A percentile compares a stretch with the other conserved stretches of the same genome.
Evolutionary conservation across 83 land plant species (phyloP).

Genomic region (Larix sibirica): DNA sequence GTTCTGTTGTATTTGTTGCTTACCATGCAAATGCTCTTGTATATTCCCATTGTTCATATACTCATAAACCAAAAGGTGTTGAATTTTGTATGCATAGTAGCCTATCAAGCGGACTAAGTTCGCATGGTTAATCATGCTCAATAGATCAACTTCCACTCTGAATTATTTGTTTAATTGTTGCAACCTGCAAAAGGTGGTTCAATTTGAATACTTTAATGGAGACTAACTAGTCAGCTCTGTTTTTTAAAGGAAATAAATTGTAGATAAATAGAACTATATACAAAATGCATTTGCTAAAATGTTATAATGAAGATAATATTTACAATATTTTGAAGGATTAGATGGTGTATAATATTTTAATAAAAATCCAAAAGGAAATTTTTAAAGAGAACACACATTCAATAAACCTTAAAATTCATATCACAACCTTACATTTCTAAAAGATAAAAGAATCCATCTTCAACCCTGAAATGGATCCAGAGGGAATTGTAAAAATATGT

Average conservation of each 20-base stretch:
- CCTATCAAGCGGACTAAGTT: conserved; percentile 70
- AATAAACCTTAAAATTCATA: too few relatives aligned
- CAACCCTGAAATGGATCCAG: too few relatives aligned
- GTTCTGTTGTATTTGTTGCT: not conserved
- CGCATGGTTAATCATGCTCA: conserved; percentile 80
- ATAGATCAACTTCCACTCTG: conserved; percentile 76
- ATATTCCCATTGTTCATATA: conserved; percentile 68
- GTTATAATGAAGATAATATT: not conserved
- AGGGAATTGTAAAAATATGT: too few relatives aligned
- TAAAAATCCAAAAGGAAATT: too few relatives aligned
- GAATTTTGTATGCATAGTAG: conserved; percentile 71
- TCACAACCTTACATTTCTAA: too few relatives aligned
- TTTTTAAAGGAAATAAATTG: not conserved
- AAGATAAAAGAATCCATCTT: too few relatives aligned
- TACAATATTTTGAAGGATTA: too few relatives aligned
- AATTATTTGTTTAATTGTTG: conserved; percentile 86
- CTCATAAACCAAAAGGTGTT: conserved; percentile 43
- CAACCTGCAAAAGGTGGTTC: conserved; percentile 38
- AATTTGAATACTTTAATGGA: not conserved
- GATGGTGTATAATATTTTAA: too few relatives aligned
- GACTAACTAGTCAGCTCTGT: not conserved
- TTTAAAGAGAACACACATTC: too few relatives aligned
- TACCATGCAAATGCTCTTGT: conserved; percentile 67
- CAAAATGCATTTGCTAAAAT: not conserved
- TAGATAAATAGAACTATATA: not conserved